These are phyloP conservation scores for Decorospora gaudefroyi DNA, from an alignment of 2,329 filamentous ascomycete genomes.

Conservation along the genomic window DNA sequence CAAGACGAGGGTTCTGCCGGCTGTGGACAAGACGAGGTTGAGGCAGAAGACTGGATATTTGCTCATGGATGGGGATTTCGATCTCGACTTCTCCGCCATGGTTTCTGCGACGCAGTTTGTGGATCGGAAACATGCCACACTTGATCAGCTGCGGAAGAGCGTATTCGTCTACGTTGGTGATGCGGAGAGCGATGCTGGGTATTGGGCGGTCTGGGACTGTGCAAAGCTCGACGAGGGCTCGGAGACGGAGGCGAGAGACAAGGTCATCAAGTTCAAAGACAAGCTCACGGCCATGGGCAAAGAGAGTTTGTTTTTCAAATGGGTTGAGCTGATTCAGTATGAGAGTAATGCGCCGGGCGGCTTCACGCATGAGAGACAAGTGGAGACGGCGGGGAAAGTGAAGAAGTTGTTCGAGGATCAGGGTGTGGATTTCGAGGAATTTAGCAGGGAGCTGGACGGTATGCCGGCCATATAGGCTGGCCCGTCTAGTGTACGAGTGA, in stretches of 20 bases:
- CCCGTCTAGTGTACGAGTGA: not conserved
- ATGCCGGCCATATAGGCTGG: slow-evolving; percentile 52
- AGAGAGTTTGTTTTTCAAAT: slow-evolving; percentile 86
- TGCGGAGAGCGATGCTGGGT: slow-evolving; percentile 53
- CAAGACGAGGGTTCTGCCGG: slow-evolving; percentile 66
- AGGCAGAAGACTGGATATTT: slow-evolving; percentile 83
- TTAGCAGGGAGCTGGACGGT: slow-evolving; percentile 72
- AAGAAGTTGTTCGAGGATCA: slow-evolving; percentile 74
- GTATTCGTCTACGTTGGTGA: slow-evolving; percentile 55
- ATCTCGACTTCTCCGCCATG: slow-evolving; percentile 85
- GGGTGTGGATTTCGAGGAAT: slow-evolving; percentile 78
- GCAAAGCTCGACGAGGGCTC: slow-evolving; percentile 55
- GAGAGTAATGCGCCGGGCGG: slow-evolving; percentile 79
- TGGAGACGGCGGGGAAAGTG: slow-evolving; percentile 72
- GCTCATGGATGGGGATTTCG: slow-evolving; percentile 83
- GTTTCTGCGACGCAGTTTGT: slow-evolving; percentile 71
- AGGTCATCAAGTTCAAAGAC: slow-evolving; percentile 81
- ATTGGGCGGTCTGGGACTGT: slow-evolving; percentile 72
- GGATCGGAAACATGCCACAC: slow-evolving; percentile 61
- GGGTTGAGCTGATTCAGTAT: slow-evolving; percentile 90
- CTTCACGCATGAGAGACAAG: slow-evolving; percentile 75
- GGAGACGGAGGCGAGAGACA: slow-evolving; percentile 68
- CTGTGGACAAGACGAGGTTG: slow-evolving; percentile 69
- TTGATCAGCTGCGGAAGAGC: slow-evolving; percentile 72
- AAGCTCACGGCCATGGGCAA: slow-evolving; percentile 76